Conservation (phyloP, 176 grass and related monocot genomes). For the Hordeum marinum region DNA sequence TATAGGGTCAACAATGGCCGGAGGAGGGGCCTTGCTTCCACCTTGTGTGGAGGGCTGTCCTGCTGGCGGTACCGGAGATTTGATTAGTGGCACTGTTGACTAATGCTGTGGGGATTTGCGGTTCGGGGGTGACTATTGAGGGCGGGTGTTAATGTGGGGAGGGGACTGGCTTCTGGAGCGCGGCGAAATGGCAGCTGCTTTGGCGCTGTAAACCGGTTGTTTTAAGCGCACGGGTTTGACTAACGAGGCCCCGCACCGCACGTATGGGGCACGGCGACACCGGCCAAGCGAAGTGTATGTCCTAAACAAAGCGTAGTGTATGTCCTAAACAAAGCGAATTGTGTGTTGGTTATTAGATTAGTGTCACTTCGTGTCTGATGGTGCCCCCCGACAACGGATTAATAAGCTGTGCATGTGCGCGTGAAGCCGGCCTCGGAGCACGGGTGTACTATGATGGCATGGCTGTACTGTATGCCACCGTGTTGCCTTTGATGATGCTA, state of each 20-base stretch:
- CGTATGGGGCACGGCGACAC: background rate
- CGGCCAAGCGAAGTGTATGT: background rate
- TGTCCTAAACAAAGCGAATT: background rate
- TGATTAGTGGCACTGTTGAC: conserved; percentile 14
- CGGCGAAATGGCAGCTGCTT: conserved; percentile 35
- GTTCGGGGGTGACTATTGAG: background rate
- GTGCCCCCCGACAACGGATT: background rate
- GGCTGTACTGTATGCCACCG: background rate
- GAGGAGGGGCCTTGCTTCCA: background rate
- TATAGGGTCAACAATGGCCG: background rate
- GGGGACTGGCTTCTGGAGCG: background rate
- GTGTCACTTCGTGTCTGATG: background rate
- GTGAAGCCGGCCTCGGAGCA: background rate
- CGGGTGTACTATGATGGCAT: background rate
- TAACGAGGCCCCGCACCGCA: background rate
- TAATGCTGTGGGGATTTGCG: background rate
- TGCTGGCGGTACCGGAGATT: background rate
- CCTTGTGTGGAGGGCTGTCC: background rate
- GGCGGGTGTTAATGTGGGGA: background rate
- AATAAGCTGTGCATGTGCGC: conserved; percentile 5
- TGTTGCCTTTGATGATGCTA: background rate
- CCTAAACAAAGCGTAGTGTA: background rate
- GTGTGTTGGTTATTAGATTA: conserved; percentile 8
- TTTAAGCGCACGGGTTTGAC: conserved; percentile 26
- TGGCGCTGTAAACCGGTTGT: conserved; percentile 25